Percentiles rank a stretch among this genome's conserved stretches.
phyloP scores from a whole-genome alignment of 2,329 filamentous ascomycete species.

The Alternaria sp. region DNA sequence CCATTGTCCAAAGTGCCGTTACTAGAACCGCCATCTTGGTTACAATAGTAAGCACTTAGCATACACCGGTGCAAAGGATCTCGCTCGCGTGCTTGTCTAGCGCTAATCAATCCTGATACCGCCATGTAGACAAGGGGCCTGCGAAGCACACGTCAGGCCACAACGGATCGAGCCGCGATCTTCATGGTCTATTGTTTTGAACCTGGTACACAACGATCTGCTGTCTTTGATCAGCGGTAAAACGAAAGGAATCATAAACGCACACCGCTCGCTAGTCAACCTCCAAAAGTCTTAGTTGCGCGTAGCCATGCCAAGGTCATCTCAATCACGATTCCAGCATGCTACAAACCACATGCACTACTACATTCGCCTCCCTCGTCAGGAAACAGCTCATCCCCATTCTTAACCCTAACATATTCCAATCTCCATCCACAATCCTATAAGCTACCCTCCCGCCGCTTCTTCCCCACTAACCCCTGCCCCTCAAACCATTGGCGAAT shows the following conservation, averaged over 20 bases:
- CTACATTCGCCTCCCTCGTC: not conserved
- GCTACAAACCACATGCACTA: not conserved
- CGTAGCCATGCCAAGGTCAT: not conserved
- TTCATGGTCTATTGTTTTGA: constrained; percentile 2
- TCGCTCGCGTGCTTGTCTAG: constrained; percentile 4
- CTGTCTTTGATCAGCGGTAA: not conserved
- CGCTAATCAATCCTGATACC: constrained; percentile 11
- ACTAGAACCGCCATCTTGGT: not conserved
- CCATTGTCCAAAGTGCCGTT: constrained; percentile 2
- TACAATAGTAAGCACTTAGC: not conserved
- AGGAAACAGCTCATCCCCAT: not conserved
- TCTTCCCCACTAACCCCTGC: constrained; percentile 56
- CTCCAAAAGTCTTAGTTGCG: not conserved
- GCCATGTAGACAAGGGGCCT: constrained; percentile 1
- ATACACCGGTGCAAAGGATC: constrained; percentile 3
- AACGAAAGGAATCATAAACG: not conserved
- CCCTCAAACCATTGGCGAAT: constrained; percentile 73
- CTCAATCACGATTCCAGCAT: no score
- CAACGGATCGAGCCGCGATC: constrained; percentile 22
- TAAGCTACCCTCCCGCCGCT: constrained; percentile 53
- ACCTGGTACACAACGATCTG: not conserved
- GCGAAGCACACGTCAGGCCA: constrained; percentile 10
- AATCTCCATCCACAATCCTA: constrained; percentile 31
- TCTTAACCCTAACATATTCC: not conserved
- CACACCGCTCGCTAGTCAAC: constrained; percentile 4